A percentile compares a stretch with the other conserved stretches of the same genome.
These are phyloP conservation scores for Scopulariopsis brevicaulis DNA, from an alignment of 2,329 filamentous ascomycete species.

Conservation along the genomic window DNA sequence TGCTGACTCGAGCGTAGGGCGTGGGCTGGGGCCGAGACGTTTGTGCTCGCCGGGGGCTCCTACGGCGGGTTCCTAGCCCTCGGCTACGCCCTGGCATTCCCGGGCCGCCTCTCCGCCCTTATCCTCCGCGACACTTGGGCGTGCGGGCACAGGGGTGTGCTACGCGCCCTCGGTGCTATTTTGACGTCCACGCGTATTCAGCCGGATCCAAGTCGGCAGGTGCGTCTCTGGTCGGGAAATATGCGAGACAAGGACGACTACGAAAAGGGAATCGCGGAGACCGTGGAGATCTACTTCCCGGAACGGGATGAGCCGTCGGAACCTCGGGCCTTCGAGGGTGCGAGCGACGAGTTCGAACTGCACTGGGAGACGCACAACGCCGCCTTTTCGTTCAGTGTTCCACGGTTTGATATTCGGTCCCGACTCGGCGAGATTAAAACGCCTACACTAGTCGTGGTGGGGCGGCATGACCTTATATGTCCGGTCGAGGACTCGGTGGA, in stretches of 20 bases:
- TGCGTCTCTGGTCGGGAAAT: slow-evolving; percentile 10
- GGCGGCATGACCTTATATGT: slow-evolving; percentile 11
- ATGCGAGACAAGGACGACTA: slow-evolving; percentile 10
- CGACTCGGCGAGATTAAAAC: slow-evolving; percentile 8
- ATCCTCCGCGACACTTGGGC: slow-evolving; percentile 13
- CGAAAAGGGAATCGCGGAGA: slow-evolving; percentile 8
- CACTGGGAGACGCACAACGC: slow-evolving; percentile 13
- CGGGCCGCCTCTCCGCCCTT: slow-evolving; percentile 9
- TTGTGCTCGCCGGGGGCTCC: slow-evolving; percentile 13
- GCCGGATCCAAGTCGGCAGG: slow-evolving; percentile 9
- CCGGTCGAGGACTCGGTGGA: slow-evolving; percentile 11
- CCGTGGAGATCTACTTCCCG: slow-evolving; percentile 10
- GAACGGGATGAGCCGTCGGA: neutral
- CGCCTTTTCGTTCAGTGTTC: slow-evolving; percentile 11
- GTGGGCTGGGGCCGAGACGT: slow-evolving; percentile 10
- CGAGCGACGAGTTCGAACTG: slow-evolving; percentile 1
- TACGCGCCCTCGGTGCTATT: slow-evolving; percentile 8
- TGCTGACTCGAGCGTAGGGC: slow-evolving; percentile 5
- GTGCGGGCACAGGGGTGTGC: slow-evolving; percentile 7
- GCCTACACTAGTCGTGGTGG: slow-evolving; percentile 11
- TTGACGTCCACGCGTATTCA: slow-evolving; percentile 8
- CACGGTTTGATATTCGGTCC: slow-evolving; percentile 11
- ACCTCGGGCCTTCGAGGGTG: neutral
- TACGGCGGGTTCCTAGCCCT: slow-evolving; percentile 13
- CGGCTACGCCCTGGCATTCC: slow-evolving; percentile 12